Percentiles rank a stretch among this genome's conserved stretches.
Conservation (phyloP, 2,329 filamentous ascomycete species). For the Graphilbum sp. region DNA sequence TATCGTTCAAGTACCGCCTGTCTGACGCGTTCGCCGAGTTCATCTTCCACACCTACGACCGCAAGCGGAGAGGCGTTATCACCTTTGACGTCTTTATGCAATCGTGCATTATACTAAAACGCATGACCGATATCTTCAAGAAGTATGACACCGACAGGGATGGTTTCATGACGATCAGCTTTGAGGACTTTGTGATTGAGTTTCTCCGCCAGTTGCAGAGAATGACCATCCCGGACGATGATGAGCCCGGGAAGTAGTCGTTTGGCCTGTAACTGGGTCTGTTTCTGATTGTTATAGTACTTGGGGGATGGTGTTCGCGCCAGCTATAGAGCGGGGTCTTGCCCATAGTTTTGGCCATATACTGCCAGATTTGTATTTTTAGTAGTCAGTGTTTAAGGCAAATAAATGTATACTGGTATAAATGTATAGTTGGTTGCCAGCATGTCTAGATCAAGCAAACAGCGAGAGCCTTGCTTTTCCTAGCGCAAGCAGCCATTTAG, state of each 20-base stretch:
- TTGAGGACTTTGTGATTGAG: slow-evolving; percentile 65
- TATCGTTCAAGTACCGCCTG: slow-evolving; percentile 86
- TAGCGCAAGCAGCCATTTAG: no score
- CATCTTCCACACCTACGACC: slow-evolving; percentile 81
- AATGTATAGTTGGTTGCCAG: no score
- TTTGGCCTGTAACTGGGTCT: no score
- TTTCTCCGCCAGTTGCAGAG: slow-evolving; percentile 42
- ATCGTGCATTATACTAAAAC: slow-evolving; percentile 87
- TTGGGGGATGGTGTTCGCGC: no score
- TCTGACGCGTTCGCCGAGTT: slow-evolving; percentile 69
- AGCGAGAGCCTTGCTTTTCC: no score
- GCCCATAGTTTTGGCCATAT: no score
- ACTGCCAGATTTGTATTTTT: no score
- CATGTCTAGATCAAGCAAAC: no score
- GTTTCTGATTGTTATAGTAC: no score
- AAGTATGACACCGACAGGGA: slow-evolving; percentile 95
- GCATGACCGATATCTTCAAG: slow-evolving; percentile 99
- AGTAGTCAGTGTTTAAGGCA: no score
- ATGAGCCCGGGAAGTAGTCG: neutral
- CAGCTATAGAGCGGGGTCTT: no score
- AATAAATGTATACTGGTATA: no score
- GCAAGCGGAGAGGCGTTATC: slow-evolving; percentile 52
- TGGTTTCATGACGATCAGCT: slow-evolving; percentile 74
- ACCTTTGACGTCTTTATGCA: slow-evolving; percentile 96
- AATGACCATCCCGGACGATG: slow-evolving; percentile 4